Evolutionary conservation across 768 basidiomycete genomes (phyloP).

Genomic region (Agaricus blazei): DNA sequence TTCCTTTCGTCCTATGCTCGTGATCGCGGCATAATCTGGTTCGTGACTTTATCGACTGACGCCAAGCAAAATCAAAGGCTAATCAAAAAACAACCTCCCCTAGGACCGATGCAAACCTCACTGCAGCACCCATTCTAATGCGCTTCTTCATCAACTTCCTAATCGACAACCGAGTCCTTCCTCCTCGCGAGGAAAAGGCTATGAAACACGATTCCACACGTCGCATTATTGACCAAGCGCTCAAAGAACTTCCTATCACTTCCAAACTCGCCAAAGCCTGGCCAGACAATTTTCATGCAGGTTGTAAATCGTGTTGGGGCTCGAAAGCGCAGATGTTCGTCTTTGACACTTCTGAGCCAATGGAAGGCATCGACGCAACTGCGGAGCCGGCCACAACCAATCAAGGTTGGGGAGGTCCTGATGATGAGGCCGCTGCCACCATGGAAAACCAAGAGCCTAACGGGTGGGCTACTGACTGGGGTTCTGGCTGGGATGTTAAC

Average conservation of each 20-base stretch:
- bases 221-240: conserved; percentile 39
- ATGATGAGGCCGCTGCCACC: not conserved
- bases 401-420: not conserved
- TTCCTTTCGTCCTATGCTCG: conserved; percentile 71
- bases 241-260: conserved; percentile 46
- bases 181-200: conserved; percentile 16
- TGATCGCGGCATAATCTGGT: conserved; percentile 69
- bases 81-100: not conserved
- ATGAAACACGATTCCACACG: conserved; percentile 40
- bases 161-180: conserved; percentile 36
- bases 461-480: conserved; percentile 8
- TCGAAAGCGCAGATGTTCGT: conserved; percentile 33
- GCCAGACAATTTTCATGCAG: conserved; percentile 47
- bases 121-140: conserved; percentile 36
- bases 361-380: not conserved
- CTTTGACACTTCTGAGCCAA: conserved; percentile 7
- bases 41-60: conserved; percentile 13
- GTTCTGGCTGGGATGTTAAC: conserved; percentile 4
- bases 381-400: not conserved
- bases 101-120: conserved; percentile 39
- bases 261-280: conserved; percentile 38
- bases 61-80: not conserved
- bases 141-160: conserved; percentile 43
- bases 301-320: conserved; percentile 47
- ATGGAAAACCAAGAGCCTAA: not conserved